Evolutionary conservation across 306 rosid species (phyloP).

Genomic region (Prinsepia uniflora): DNA sequence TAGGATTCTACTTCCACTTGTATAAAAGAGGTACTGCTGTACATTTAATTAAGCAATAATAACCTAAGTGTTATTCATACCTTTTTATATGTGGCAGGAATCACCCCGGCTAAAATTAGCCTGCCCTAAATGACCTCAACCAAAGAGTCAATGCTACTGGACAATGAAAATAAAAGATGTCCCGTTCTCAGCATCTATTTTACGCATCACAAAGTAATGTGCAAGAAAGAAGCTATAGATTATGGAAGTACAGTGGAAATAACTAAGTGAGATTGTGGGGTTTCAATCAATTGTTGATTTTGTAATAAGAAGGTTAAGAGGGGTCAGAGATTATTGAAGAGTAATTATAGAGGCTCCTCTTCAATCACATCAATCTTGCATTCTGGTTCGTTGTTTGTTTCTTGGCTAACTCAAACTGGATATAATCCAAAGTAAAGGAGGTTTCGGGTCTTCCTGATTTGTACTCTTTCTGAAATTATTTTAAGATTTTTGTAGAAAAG

Average conservation of each 20-base stretch:
- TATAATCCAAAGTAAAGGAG: too few relatives aligned
- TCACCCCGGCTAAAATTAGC: neutral
- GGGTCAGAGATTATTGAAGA: neutral
- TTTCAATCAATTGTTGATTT: neutral
- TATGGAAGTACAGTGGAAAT: neutral
- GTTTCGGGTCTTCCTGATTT: slow-evolving; percentile 1
- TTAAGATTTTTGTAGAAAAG: neutral
- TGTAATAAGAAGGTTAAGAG: neutral
- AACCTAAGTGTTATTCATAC: too few relatives aligned
- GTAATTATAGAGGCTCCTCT: neutral
- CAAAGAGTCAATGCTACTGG: neutral
- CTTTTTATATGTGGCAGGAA: neutral
- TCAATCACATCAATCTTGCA: neutral
- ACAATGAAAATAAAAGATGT: neutral
- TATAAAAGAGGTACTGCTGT: too few relatives aligned
- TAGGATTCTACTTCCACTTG: too few relatives aligned
- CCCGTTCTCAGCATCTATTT: neutral
- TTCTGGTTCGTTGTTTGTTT: neutral
- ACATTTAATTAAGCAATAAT: too few relatives aligned
- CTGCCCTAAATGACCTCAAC: neutral
- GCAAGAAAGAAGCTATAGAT: neutral
- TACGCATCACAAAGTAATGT: neutral
- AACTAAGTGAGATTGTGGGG: neutral
- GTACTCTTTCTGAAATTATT: neutral
- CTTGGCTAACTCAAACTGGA: neutral